Evolutionary conservation across 225 moss, liverwort and hornwort species (phyloP).

Genomic region (Sphagnum tenellum): DNA sequence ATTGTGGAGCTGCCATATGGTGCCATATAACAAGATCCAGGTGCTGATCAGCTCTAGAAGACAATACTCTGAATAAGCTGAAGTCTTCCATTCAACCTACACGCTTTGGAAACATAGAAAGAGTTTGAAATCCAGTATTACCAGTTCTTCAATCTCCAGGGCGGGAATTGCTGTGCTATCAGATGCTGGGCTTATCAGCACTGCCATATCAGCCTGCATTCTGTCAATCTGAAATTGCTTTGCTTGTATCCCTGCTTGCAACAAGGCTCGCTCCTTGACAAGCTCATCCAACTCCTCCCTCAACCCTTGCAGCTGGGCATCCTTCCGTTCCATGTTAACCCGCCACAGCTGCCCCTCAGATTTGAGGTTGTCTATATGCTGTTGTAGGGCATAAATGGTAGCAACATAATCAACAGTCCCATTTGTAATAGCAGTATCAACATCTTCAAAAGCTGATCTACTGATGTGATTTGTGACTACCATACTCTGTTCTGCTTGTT

Average conservation of each 20-base stretch:
- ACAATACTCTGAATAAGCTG: too few species aligned
- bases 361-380: constrained; percentile 22
- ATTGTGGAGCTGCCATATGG: too few species aligned
- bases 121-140: neutral
- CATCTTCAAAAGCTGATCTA: constrained; percentile 11
- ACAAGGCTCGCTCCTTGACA: constrained; percentile 34
- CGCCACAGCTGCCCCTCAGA: constrained; percentile 30
- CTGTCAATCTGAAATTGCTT: constrained; percentile 48
- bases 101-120: too few species aligned
- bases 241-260: constrained; percentile 45
- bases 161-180: too few species aligned
- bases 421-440: constrained; percentile 15
- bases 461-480: constrained; percentile 14
- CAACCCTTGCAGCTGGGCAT: constrained; percentile 48
- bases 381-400: constrained; percentile 15
- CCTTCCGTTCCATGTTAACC: constrained; percentile 40
- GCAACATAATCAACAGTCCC: constrained; percentile 16
- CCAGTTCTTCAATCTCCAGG: constrained; percentile 62
- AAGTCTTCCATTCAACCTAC: too few species aligned
- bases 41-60: too few species aligned
- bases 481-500: constrained; percentile 24
- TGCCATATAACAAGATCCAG: too few species aligned
- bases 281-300: constrained; percentile 51
- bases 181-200: constrained; percentile 9
- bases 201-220: constrained; percentile 34